phyloP scores from a whole-genome alignment of 2,329 filamentous ascomycete species.

The Rasamsonia emersonii region DNA sequence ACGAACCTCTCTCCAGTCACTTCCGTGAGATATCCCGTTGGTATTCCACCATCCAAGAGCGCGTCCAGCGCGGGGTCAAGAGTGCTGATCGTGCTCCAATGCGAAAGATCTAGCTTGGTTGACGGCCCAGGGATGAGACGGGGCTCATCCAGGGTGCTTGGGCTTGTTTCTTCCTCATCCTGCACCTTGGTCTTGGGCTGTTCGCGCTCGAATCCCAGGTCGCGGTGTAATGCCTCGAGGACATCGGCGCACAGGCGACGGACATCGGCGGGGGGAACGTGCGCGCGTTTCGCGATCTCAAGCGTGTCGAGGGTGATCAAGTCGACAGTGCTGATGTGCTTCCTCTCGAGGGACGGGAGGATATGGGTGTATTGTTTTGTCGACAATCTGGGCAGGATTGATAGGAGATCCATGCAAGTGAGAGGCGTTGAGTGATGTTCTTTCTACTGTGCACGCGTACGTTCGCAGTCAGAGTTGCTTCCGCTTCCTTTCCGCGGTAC shows the following conservation, averaged over 20 bases:
- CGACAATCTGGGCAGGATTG: slow-evolving; percentile 73
- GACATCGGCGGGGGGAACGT: slow-evolving; percentile 71
- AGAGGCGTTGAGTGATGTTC: too few relatives aligned
- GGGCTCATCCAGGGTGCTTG: slow-evolving; percentile 15
- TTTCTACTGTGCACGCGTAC: too few relatives aligned
- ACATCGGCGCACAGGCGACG: slow-evolving; percentile 63
- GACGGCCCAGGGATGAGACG: slow-evolving; percentile 13
- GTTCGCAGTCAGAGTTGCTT: too few relatives aligned
- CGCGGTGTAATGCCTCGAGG: slow-evolving; percentile 56
- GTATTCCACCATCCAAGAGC: slow-evolving; percentile 68
- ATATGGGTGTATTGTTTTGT: slow-evolving; percentile 63
- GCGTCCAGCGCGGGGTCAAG: slow-evolving; percentile 66
- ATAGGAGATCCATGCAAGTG: slow-evolving; percentile 58
- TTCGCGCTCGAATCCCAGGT: slow-evolving; percentile 41
- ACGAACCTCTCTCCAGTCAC: slow-evolving; percentile 78
- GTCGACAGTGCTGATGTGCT: slow-evolving; percentile 69
- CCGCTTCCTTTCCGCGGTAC: too few relatives aligned
- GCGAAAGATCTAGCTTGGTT: slow-evolving; percentile 23
- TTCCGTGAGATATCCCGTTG: slow-evolving; percentile 74
- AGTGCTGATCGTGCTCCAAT: slow-evolving; percentile 63
- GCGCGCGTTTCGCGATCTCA: slow-evolving; percentile 78
- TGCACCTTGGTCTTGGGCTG: slow-evolving; percentile 4
- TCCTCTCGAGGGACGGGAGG: slow-evolving; percentile 69
- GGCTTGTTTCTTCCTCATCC: slow-evolving; percentile 12
- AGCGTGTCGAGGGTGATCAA: slow-evolving; percentile 73